A percentile compares a stretch with the other conserved stretches of the same genome.
Evolutionary conservation across 1,139 yeast species (phyloP).

Genomic region (Yamadazyma diddensiae): DNA sequence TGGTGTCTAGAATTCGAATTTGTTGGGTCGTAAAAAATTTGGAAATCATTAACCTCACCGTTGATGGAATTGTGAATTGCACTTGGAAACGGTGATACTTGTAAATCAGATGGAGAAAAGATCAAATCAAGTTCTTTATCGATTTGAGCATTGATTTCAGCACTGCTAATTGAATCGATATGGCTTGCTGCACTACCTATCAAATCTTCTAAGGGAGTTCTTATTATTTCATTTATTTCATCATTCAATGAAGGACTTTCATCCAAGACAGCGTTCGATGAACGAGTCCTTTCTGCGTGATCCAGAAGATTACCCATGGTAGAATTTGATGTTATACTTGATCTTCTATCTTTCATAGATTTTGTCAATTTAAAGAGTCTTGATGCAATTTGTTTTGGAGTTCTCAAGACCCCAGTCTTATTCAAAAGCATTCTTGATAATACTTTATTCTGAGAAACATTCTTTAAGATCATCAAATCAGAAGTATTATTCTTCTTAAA

Average conservation of each 20-base stretch:
- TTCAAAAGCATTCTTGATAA: slow-evolving; percentile 40
- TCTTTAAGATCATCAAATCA: slow-evolving; percentile 27
- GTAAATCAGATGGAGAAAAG: slow-evolving; percentile 26
- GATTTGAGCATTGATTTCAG: slow-evolving; percentile 20
- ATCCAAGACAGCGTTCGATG: slow-evolving; percentile 3
- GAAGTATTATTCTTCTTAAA: slow-evolving; percentile 29
- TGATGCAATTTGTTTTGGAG: slow-evolving; percentile 42
- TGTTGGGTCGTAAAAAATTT: slow-evolving; percentile 9
- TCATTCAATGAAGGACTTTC: slow-evolving; percentile 18
- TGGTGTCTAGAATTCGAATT: slow-evolving; percentile 11
- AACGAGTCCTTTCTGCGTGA: not conserved
- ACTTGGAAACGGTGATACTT: slow-evolving; percentile 9
- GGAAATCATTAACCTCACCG: slow-evolving; percentile 10
- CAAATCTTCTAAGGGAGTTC: slow-evolving; percentile 26
- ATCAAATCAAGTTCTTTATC: slow-evolving; percentile 27
- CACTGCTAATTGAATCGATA: slow-evolving; percentile 17
- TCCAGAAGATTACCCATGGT: not conserved
- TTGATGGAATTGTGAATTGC: slow-evolving; percentile 1
- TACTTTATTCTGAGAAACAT: slow-evolving; percentile 40
- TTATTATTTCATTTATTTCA: slow-evolving; percentile 22
- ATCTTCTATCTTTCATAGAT: slow-evolving; percentile 1
- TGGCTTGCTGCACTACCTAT: slow-evolving; percentile 14
- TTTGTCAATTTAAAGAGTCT: slow-evolving; percentile 26
- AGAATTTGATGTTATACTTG: slow-evolving; percentile 10
- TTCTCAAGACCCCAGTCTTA: slow-evolving; percentile 35